Conservation (phyloP, 2,329 filamentous ascomycete genomes). For the Chalaropsis thielavioides region DNA sequence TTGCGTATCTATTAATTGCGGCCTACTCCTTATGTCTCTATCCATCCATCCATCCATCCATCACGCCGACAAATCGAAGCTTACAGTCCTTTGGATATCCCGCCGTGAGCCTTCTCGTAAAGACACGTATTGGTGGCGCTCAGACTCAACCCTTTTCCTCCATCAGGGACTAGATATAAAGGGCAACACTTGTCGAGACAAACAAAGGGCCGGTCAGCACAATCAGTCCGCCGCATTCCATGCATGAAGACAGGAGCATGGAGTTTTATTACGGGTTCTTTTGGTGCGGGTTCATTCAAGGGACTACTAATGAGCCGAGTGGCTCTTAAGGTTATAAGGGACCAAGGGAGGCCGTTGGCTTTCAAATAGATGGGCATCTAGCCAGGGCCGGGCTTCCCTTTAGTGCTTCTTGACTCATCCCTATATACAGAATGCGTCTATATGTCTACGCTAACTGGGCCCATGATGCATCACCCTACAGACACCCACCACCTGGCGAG, state of each 20-base stretch:
- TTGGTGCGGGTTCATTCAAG: neutral
- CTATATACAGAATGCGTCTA: slow-evolving; percentile 5
- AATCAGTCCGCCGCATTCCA: neutral
- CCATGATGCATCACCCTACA: neutral
- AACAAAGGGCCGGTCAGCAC: neutral
- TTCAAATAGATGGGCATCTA: neutral
- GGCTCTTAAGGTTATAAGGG: slow-evolving; percentile 1
- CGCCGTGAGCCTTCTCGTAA: neutral
- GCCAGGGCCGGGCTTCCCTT: slow-evolving; percentile 5
- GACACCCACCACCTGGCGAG: neutral
- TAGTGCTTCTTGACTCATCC: neutral
- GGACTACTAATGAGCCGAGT: neutral
- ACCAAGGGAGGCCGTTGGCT: neutral
- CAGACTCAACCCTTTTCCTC: neutral
- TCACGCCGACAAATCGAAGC: neutral
- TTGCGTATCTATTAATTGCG: neutral
- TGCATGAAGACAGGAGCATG: neutral
- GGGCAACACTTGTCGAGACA: neutral
- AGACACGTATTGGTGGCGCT: neutral
- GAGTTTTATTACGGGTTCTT: neutral
- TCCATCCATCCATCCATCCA: neutral
- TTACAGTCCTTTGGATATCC: neutral
- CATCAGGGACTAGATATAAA: neutral
- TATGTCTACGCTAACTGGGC: neutral
- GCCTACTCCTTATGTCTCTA: neutral